Evolutionary conservation across 1,139 yeast species (phyloP), one percentile per base, ranked within the genome.

Genomic region (Hyphopichia burtonii): DNA sequence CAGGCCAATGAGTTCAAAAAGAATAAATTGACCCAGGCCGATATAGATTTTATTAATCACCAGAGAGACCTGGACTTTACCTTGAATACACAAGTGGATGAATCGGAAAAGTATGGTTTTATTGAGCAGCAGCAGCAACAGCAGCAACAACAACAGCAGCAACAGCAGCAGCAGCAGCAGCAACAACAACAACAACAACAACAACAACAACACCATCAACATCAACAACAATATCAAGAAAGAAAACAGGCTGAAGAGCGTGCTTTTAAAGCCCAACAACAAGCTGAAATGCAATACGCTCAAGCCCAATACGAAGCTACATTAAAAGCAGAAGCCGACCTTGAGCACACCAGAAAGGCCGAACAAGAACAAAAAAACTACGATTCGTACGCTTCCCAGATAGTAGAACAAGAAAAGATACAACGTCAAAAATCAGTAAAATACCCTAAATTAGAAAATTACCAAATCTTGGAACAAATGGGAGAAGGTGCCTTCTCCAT

Each of bases 401-500:
- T 84, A 41, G 86, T 85, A 28, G 81, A 77, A 43, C 84, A 83
- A 54, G 90, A 84, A 55, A 71, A 70, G 31, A 62, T 59, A 32
- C 59, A 62, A 63, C 44, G 60, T 59, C 42, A 61, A 53, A 55
- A 56, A 61, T 52, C 74, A 37, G 52, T 73, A 17, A 59, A 66
- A 39, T 81, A 78, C 49, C 79, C 77, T 3, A 62, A 63, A 35
- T 61, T 72, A 44, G 68, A 70, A 5, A 62, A 66, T 45, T 88
- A 86, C 55, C 69, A 70, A 38, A 73, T 82, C 25, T 63, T 80
- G 37, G 83, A 82, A 41, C 83, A 83, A 56, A 74, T 89, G 44
- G 96, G 98, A 2, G 96, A 91, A 61, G 99, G 99, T 8, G 94
- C 99, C 0, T 93, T 93, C 62, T 90, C 94, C 16, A 83, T 86